Conservation (phyloP, 441 rosid genomes). For the Gossypium schwendimanii region DNA sequence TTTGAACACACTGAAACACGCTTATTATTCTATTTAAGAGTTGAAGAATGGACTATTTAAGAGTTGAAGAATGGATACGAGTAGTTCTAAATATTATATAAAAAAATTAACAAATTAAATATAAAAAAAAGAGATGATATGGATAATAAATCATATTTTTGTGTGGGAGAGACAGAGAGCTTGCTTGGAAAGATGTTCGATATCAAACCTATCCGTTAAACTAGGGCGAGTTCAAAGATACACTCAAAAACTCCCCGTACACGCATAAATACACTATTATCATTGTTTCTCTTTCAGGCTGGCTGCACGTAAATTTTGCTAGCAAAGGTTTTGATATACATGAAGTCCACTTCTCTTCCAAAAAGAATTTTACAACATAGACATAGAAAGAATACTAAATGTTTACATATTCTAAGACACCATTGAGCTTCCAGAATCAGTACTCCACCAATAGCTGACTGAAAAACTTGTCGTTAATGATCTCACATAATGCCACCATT, state of each 20-base stretch:
- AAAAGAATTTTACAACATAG: conserved; percentile 10
- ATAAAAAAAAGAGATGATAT: no score
- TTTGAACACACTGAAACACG: rapidly evolving
- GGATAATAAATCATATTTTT: no score
- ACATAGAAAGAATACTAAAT: neutral
- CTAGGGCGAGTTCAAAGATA: neutral
- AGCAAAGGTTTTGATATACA: neutral
- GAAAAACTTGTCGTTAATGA: conserved; percentile 79
- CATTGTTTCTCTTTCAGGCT: neutral
- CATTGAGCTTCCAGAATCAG: conserved; percentile 25
- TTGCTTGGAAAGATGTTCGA: no score
- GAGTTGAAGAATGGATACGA: no score
- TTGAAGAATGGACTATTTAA: no score
- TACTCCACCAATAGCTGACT: conserved; percentile 93
- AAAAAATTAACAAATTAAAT: no score
- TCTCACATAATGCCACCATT: conserved; percentile 98
- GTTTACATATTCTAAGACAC: conserved; percentile 19
- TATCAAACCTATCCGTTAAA: neutral
- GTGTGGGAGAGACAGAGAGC: no score
- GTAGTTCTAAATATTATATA: no score
- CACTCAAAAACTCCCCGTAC: neutral
- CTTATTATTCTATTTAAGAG: no score
- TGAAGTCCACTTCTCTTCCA: conserved; percentile 13
- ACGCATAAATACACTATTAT: neutral
- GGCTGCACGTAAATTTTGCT: neutral